Percentiles rank a stretch among this genome's conserved stretches.
phyloP scores from a whole-genome alignment of 2,329 filamentous ascomycete genomes.

The Trichophyton benhamiae region DNA sequence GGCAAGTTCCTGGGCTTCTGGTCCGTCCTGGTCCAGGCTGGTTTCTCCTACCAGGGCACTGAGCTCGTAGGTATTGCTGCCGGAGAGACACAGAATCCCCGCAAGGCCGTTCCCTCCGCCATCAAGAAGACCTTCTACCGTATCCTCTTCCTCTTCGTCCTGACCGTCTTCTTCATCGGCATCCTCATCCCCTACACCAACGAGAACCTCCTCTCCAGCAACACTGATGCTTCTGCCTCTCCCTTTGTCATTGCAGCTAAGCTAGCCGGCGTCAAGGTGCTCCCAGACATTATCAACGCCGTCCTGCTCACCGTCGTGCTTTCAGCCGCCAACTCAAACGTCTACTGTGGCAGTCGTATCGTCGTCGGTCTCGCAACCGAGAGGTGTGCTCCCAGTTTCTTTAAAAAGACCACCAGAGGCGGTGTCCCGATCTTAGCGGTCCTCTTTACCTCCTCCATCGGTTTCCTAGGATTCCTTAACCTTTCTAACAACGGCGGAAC shows the following conservation, averaged over 20 bases:
- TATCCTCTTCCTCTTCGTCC: conserved; percentile 48
- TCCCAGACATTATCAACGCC: conserved; percentile 32
- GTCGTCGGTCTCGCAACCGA: conserved; percentile 52
- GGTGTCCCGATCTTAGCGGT: conserved; percentile 37
- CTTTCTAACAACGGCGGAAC: conserved; percentile 48
- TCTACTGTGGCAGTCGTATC: conserved; percentile 47
- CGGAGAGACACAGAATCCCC: conserved; percentile 61
- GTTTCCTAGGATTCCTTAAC: conserved; percentile 58
- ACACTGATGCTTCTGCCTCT: conserved; percentile 24
- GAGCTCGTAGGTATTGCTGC: conserved; percentile 70
- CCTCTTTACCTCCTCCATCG: conserved; percentile 39
- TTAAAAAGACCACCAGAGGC: conserved; percentile 30
- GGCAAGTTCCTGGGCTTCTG: conserved; percentile 55
- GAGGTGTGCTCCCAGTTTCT: conserved; percentile 32
- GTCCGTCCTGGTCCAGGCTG: conserved; percentile 36
- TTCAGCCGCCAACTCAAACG: conserved; percentile 33
- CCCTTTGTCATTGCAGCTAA: conserved; percentile 35
- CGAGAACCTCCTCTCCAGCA: conserved; percentile 34
- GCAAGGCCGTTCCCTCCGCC: conserved; percentile 58
- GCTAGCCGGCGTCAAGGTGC: conserved; percentile 26
- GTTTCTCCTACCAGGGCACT: conserved; percentile 43
- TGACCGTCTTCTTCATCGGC: conserved; percentile 51
- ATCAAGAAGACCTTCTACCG: conserved; percentile 66
- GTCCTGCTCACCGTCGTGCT: conserved; percentile 33
- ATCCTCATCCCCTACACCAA: conserved; percentile 56